Evolutionary conservation across 1,284 basidiomycete genomes (phyloP).

Genomic region (Tremellales sp.): DNA sequence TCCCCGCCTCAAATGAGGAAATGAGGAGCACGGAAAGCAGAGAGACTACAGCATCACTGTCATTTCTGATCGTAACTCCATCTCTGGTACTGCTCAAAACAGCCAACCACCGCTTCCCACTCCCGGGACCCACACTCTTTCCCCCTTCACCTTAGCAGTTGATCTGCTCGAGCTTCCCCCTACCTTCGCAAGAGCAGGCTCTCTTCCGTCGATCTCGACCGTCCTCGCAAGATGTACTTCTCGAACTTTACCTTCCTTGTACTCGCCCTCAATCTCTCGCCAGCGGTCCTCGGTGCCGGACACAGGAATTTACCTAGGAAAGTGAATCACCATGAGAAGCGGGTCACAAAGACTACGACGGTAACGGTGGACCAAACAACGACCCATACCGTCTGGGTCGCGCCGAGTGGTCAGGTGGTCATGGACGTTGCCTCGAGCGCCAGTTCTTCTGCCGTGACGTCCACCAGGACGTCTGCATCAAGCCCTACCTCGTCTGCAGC

Average conservation of each 20-base stretch:
- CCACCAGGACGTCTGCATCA: constrained; percentile 1
- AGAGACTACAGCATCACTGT: too few species aligned
- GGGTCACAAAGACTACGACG: constrained; percentile 46
- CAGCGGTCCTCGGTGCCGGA: constrained; percentile 4
- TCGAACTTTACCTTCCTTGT: constrained; percentile 9
- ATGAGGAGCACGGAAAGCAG: too few species aligned
- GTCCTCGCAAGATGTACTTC: constrained; percentile 2
- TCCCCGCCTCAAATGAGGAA: too few species aligned
- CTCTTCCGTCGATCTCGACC: not conserved
- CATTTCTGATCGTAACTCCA: too few species aligned
- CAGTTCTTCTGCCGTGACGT: constrained; percentile 3
- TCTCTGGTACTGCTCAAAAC: too few species aligned
- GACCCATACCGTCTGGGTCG: constrained; percentile 43
- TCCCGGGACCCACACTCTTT: not conserved
- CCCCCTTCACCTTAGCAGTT: not conserved
- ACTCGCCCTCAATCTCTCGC: constrained; percentile 6
- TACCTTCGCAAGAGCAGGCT: not conserved
- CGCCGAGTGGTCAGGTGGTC: constrained; percentile 30
- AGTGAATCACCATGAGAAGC: constrained; percentile 36
- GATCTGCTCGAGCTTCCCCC: constrained; percentile 8
- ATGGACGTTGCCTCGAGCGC: constrained; percentile 8
- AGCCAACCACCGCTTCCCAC: not conserved
- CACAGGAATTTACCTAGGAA: constrained; percentile 13
- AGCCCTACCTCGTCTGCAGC: constrained; percentile 10
- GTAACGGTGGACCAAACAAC: constrained; percentile 38